Evolutionary conservation across 2,329 filamentous ascomycete genomes (phyloP), one percentile per base, ranked within the genome.

Genomic region (Stenocarpella maydis): DNA sequence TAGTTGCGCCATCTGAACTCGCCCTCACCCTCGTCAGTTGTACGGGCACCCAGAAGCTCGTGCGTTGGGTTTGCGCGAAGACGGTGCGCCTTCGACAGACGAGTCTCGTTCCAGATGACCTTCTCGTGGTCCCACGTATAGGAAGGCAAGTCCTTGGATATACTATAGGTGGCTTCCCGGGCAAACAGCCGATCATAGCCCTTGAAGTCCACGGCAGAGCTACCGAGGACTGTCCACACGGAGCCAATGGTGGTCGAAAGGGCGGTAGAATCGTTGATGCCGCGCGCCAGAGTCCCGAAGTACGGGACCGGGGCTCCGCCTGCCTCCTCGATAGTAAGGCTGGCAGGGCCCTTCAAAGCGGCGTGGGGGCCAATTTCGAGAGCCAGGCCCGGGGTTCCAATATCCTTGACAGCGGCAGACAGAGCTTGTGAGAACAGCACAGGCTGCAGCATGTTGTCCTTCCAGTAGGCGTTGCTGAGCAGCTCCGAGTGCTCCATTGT

Each of bases 311-410:
- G 34, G 1, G 71, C 64, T 19, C 58, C 55, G 9, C 71, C 54
- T 1, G 65, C 67, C 1, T 71, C 67, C 0, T 73, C 61, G 26
- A n/a, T 75, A 71, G 74, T 80, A 50, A 82, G 78, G 6, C 72
- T 75, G 0, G 79, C 71, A 0, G 83, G 83, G 0, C 79, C 80
- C 61, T 80, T 79, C 0, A 85, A 76, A 1, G 82, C 81, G 0
- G 82, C 78, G 63, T 80, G 77, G 4, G 78, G 77, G 0, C 78
- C 78, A 8, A 80, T 50, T 55, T 80, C 78, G 8, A 80, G 39
- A 0, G 73, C 68, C 1, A 75, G 26, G 52, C 71, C 67, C 19
- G 70, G 31, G 2, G 7, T 26, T 21, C 37, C 10, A 26, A 63
- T 39, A 47, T 1, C 26, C 45, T 66, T 60, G 31, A 60, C 19